Base-by-base conservation (phyloP, 305 asterid species). In the Caryopteris hybrid region DNA sequence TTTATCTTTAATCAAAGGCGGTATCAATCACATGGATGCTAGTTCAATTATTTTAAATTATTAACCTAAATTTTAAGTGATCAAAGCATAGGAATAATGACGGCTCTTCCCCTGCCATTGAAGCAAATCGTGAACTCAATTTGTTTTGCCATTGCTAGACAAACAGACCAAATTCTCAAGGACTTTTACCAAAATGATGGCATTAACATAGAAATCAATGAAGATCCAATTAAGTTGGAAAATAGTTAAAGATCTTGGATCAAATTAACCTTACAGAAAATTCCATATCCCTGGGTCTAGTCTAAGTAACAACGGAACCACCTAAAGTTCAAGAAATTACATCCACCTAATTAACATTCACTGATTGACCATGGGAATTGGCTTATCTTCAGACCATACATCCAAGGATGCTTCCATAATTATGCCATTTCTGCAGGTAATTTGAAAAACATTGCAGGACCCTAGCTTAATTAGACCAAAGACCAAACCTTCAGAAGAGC, bases 1-100 rank as follows among this genome's bases (percentile, higher is more conserved):
- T 36, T 56, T 66, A 54, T 31, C 16, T 66, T 45, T 51, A 43
- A 76, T 13, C 54, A 71, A 42, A 66, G 43, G 63, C 45, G n/a
- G 25, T 46, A 66, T 38, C 43, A 46, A 60, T 54, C 22, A 52
- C 12, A 59, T 70, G 9, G 22, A 46, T 51, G n/a, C 50, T 48
- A 14, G 14, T n/a, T 23, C 47, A 13, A 34, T 21, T 47, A 69
- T 53, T 61, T 48, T 52, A 20, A 6, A 58, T 23, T 39, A 18
- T 45, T 17, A 29, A 58, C 29, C 4, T 27, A 69, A 39, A 47
- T n/a, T 5, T 11, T 33, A 16, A n/a, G 16, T 39, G 8, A 8
- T 51, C n/a, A 31, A 64, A 29, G 13, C 29, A 21, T 20, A 20
- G 48, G 64, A n/a, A 73, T 61, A 50, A 16, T 20, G 20, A 38